Conservation (phyloP, 2,329 filamentous ascomycete species). For the Botrytis squamosa region DNA sequence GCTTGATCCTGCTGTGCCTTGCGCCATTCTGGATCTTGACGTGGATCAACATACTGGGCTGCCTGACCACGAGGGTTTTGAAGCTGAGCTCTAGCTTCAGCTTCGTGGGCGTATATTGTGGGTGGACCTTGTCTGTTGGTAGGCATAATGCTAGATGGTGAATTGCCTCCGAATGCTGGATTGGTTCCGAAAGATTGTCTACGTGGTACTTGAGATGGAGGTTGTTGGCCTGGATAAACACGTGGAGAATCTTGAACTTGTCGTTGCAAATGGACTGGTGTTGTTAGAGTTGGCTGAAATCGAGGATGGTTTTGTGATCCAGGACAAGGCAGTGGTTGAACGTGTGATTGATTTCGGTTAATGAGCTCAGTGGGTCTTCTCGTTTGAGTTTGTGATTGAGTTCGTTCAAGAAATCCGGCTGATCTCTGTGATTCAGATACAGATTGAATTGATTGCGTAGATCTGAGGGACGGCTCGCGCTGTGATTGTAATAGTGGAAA, state of each 20-base stretch:
- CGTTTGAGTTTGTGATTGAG: neutral
- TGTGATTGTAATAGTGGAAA: neutral
- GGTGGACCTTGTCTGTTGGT: neutral
- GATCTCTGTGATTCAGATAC: neutral
- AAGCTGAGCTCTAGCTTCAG: neutral
- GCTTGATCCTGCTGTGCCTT: neutral
- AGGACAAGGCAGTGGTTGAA: neutral
- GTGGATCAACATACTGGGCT: neutral
- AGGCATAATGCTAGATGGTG: neutral
- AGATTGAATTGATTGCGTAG: neutral
- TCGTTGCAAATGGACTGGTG: neutral
- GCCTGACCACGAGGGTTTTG: neutral
- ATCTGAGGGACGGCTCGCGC: no score
- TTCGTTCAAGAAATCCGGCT: neutral
- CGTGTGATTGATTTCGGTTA: neutral
- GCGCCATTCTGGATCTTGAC: neutral
- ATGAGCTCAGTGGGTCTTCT: neutral
- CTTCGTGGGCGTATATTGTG: neutral
- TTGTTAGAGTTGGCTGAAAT: neutral
- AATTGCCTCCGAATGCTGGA: neutral
- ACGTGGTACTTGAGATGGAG: neutral
- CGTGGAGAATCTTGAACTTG: neutral
- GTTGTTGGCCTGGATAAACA: neutral
- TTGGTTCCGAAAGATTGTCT: neutral
- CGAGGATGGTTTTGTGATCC: neutral